These are phyloP conservation scores for Aristolochia contorta DNA, from an alignment of 164 flowering plant species.

Conservation along the genomic window DNA sequence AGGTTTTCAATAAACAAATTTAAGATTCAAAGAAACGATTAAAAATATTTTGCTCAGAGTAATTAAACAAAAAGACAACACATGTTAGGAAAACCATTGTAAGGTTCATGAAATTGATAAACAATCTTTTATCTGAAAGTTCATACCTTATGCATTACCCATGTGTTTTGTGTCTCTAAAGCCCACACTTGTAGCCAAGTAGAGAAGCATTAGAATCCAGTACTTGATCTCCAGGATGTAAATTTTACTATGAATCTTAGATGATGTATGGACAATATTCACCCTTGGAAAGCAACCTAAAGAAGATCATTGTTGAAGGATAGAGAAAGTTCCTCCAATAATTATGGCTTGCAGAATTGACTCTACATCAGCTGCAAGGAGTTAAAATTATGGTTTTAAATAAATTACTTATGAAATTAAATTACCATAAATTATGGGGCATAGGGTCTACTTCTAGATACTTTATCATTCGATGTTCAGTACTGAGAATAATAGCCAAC, in stretches of 20 bases:
- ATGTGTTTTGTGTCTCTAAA: constrained; percentile 69
- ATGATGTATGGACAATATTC: constrained; percentile 79
- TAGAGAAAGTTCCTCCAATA: constrained; percentile 94
- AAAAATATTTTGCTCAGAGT: too few relatives aligned
- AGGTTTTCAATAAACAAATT: too few relatives aligned
- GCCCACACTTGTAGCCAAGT: constrained; percentile 74
- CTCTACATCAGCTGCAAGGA: constrained; percentile 93
- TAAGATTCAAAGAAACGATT: too few relatives aligned
- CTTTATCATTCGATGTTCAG: too few relatives aligned
- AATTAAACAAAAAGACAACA: too few relatives aligned
- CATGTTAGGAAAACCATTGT: too few relatives aligned
- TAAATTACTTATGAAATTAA: too few relatives aligned
- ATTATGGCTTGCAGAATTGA: constrained; percentile 93
- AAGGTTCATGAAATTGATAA: neutral
- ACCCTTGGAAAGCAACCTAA: constrained; percentile 84
- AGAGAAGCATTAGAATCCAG: constrained; percentile 71
- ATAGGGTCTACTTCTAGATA: too few relatives aligned
- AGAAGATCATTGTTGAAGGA: constrained; percentile 83
- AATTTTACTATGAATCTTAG: constrained; percentile 76
- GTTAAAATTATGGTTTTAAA: too few relatives aligned
- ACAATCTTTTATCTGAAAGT: neutral
- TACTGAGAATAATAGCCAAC: too few relatives aligned
- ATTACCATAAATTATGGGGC: too few relatives aligned
- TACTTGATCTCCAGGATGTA: constrained; percentile 88
- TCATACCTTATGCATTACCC: constrained; percentile 87